Conservation (phyloP, 2,329 filamentous ascomycete species). For the Podosphaera leucotricha region DNA sequence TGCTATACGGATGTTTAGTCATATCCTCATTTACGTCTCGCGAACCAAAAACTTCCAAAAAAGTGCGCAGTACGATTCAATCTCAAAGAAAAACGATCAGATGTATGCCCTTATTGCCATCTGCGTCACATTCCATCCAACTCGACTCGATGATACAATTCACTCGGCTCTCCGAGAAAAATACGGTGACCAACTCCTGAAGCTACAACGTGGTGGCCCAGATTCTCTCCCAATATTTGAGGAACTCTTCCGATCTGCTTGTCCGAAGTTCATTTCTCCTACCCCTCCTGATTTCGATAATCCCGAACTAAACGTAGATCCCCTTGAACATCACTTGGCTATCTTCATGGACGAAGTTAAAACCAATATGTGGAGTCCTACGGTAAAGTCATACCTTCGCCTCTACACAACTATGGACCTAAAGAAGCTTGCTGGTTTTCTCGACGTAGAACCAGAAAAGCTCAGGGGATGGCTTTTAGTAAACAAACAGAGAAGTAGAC, state of each 20-base stretch:
- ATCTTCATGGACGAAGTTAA: constrained; percentile 99
- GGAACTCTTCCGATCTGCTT: constrained; percentile 92
- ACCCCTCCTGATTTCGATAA: constrained; percentile 95
- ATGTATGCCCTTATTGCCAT: constrained; percentile 99
- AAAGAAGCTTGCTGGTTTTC: constrained; percentile 91
- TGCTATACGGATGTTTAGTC: constrained; percentile 99
- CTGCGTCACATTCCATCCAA: constrained; percentile 94
- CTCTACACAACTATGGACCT: constrained; percentile 99
- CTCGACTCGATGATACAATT: constrained; percentile 92
- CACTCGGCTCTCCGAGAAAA: constrained; percentile 95
- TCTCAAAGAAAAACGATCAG: constrained; percentile 99
- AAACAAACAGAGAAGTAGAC: constrained; percentile 96
- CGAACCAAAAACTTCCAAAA: constrained; percentile 99
- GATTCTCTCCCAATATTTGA: constrained; percentile 92
- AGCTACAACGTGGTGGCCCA: constrained; percentile 86
- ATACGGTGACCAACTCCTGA: constrained; percentile 94
- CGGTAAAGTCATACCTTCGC: constrained; percentile 93
- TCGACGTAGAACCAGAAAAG: constrained; percentile 92
- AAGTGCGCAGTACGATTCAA: constrained; percentile 92
- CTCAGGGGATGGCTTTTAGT: constrained; percentile 82
- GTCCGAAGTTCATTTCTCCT: constrained; percentile 98
- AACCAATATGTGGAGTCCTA: constrained; percentile 96
- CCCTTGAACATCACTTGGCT: constrained; percentile 84
- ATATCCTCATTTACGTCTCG: constrained; percentile 97
- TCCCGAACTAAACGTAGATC: constrained; percentile 86